phyloP scores from a whole-genome alignment of 371 early-diverging fungal genomes.

The Mortierella sp. region DNA sequence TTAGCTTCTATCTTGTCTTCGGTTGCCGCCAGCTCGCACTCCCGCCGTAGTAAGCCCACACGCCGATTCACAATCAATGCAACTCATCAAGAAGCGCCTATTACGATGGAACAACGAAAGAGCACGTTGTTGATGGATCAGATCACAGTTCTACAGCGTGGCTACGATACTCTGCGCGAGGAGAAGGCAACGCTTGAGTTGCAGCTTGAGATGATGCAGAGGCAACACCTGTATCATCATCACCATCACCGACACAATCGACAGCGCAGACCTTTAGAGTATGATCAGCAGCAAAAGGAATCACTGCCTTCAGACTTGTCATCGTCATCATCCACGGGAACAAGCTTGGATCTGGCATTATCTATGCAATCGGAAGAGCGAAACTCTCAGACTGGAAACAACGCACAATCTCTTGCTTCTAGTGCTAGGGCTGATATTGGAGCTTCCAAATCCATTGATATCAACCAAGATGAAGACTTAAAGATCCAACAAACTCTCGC shows the following conservation, averaged over 20 bases:
- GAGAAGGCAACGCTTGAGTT: slow-evolving; percentile 42
- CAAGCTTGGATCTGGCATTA: no score
- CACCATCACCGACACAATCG: background rate
- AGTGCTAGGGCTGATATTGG: background rate
- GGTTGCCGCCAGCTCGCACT: slow-evolving; percentile 19
- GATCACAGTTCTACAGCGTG: slow-evolving; percentile 43
- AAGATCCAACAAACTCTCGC: slow-evolving; percentile 24
- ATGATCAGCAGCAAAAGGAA: slow-evolving; percentile 27
- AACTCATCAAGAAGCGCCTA: slow-evolving; percentile 17
- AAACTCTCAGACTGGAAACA: background rate
- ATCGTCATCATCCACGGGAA: background rate
- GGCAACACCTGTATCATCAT: slow-evolving; percentile 31
- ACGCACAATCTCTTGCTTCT: no score
- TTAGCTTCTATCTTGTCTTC: slow-evolving; percentile 27
- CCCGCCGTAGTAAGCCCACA: slow-evolving; percentile 25
- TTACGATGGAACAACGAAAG: slow-evolving; percentile 35
- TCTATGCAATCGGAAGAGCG: background rate
- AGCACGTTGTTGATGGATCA: slow-evolving; percentile 41
- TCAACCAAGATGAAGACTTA: slow-evolving; percentile 10
- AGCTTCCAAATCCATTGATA: background rate
- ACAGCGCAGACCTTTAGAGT: background rate
- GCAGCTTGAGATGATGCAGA: slow-evolving; percentile 35
- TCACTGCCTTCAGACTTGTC: background rate
- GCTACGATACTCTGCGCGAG: slow-evolving; percentile 34
- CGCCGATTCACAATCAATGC: slow-evolving; percentile 39